A percentile compares a stretch with the other conserved stretches of the same genome.
Evolutionary conservation across 345 rosid species (phyloP).

Genomic region (Eucalyptus tenuipes): DNA sequence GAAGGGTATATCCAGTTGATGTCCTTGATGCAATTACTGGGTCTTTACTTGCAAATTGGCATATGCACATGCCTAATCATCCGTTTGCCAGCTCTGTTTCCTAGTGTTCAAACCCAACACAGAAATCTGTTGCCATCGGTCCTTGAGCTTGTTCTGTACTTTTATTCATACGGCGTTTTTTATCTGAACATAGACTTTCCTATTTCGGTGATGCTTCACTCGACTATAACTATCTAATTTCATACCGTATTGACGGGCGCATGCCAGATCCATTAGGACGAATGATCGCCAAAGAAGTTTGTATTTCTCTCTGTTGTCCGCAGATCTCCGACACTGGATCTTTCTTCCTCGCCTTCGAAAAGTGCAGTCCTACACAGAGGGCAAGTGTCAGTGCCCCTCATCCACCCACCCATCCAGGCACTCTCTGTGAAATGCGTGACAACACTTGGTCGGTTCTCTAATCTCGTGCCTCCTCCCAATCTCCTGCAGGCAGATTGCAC

Average conservation of each 20-base stretch:
- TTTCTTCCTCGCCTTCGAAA: neutral
- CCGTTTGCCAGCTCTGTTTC: neutral
- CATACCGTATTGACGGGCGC: neutral
- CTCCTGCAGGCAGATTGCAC: slow-evolving; percentile 18
- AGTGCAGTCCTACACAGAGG: slow-evolving; percentile 17
- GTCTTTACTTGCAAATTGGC: neutral
- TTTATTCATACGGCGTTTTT: neutral
- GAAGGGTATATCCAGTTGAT: neutral
- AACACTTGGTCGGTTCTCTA: slow-evolving; percentile 19
- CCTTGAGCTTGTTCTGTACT: neutral
- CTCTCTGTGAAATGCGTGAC: slow-evolving; percentile 21
- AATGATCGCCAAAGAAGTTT: neutral
- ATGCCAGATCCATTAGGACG: neutral
- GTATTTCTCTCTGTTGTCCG: neutral
- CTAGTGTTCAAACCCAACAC: neutral
- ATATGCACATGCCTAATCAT: neutral
- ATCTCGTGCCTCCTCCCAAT: slow-evolving; percentile 8
- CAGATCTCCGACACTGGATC: neutral
- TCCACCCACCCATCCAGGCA: slow-evolving; percentile 33
- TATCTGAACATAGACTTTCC: neutral
- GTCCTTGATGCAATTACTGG: neutral
- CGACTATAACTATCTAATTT: neutral
- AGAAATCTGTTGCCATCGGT: neutral
- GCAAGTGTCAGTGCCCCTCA: slow-evolving; percentile 22
- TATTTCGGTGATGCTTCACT: neutral